phyloP scores from a whole-genome alignment of 2,329 filamentous ascomycete species.

The Pseudocercospora eumusae region DNA sequence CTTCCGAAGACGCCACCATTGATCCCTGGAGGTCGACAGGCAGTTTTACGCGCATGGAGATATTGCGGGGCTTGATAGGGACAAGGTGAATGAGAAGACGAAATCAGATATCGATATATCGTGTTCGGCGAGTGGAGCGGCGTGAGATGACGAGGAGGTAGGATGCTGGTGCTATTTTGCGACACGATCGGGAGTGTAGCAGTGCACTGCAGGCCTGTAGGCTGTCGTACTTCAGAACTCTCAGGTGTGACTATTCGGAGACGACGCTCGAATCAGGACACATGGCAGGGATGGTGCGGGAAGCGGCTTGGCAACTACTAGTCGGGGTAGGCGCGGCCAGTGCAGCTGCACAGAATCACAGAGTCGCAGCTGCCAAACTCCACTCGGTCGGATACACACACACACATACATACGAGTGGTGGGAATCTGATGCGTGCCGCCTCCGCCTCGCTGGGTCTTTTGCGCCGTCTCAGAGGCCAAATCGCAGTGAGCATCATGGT shows the following conservation, averaged over 20 bases:
- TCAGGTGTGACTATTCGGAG: conserved; percentile 13
- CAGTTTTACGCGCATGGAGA: conserved; percentile 8
- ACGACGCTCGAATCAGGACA: conserved; percentile 15
- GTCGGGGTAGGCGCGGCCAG: background rate
- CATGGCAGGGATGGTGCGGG: background rate
- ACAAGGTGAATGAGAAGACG: background rate
- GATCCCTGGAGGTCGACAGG: background rate
- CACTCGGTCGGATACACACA: background rate
- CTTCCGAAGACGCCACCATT: conserved; percentile 5
- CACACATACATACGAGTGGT: conserved; percentile 9
- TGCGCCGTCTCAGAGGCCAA: conserved; percentile 18
- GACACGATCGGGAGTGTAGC: conserved; percentile 1
- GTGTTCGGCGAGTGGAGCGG: conserved; percentile 2
- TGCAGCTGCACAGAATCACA: conserved; percentile 1
- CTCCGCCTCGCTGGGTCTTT: conserved; percentile 13
- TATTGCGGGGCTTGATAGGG: conserved; percentile 4
- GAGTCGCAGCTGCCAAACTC: background rate
- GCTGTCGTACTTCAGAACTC: background rate
- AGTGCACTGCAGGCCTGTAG: conserved; percentile 4
- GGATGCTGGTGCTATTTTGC: conserved; percentile 7
- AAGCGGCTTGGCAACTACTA: background rate
- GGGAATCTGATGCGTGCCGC: conserved; percentile 3
- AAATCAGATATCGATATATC: conserved; percentile 7
- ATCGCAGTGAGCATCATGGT: conserved; percentile 18
- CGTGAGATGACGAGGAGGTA: background rate